Evolutionary conservation across 768 basidiomycete genomes (phyloP), one percentile per base, ranked within the genome.

Genomic region (Leccinum sublutescens): DNA sequence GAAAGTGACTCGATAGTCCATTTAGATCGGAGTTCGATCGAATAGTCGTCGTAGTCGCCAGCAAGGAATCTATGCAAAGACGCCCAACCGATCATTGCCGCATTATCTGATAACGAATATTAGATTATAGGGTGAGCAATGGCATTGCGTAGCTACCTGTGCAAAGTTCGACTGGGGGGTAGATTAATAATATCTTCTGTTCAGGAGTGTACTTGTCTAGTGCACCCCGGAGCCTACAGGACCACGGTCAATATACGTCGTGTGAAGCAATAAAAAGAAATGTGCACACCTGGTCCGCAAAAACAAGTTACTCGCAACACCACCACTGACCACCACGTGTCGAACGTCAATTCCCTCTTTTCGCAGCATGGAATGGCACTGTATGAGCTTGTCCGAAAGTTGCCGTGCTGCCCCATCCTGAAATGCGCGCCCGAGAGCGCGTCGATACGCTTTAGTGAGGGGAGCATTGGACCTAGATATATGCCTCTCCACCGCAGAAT

Each of bases 21-120:
- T 69, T 87, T 88, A 15, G 90, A 76, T 33, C 80, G 76, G 7
- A 88, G 74, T 21, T 81, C 80, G 14, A 89, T 78, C 23, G 79
- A 76, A 62, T 87, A 92, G 8, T 81, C 76, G 65, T 88, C 88
- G 48, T 80, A 74, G 58, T 88, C 85, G 4, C 76, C 77, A 1
- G 75, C 76, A 25, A 88, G 78, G 61, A 97, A 90, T 12, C 94
- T 84, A 65, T 87, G 76, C 82, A 95, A 88, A 0, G 91, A 87
- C 4, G 95, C 90, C 91, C 89, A 96, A 2, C 84, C 96, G 64
- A 98, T 91, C 96, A 98, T 98, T 9, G 85, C 95, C 1, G 96
- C 96, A 71, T 98, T 98, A 67, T 98, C 96, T 95, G 63, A 21
- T 12, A 23, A 36, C 15, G 29, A 38, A 21, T 50, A 12, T 40